phyloP scores from a whole-genome alignment of 192 early-diverging fungal genomes.

The Obelidium mucronatum region DNA sequence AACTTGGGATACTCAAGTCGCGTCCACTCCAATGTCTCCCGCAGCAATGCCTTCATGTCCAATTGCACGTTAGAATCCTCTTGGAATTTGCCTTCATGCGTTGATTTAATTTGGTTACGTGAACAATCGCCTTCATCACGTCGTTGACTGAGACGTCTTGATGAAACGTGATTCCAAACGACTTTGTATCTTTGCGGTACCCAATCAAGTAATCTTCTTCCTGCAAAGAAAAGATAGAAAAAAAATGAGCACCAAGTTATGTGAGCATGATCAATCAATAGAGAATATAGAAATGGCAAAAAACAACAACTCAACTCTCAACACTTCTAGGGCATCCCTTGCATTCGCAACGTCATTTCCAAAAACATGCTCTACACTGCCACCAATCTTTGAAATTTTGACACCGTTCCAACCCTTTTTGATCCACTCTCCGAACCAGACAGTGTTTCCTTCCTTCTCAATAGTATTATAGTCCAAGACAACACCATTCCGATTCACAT shows the following conservation, averaged over 20 bases:
- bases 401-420: constrained; percentile 34
- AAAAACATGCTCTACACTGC: constrained; percentile 59
- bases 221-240: constrained; percentile 24
- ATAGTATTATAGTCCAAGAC: constrained; percentile 52
- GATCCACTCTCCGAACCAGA: constrained; percentile 69
- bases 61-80: constrained; percentile 2
- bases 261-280: background rate
- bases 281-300: constrained; percentile 3
- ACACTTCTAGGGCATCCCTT: constrained; percentile 43
- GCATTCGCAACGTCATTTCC: constrained; percentile 41
- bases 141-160: constrained; percentile 60
- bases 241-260: background rate
- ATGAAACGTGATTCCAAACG: constrained; percentile 57
- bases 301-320: constrained; percentile 44
- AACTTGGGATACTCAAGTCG: constrained; percentile 55
- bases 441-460: constrained; percentile 47
- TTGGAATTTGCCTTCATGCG: background rate
- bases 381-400: constrained; percentile 48
- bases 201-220: constrained; percentile 69
- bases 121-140: constrained; percentile 66
- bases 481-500: constrained; percentile 51
- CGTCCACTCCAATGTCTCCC: constrained; percentile 57
- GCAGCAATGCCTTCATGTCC: constrained; percentile 36
- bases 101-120: constrained; percentile 47
- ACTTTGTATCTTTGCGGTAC: constrained; percentile 39